phyloP scores from a whole-genome alignment of 345 rosid genomes.

The Noccaea bulbosa region DNA sequence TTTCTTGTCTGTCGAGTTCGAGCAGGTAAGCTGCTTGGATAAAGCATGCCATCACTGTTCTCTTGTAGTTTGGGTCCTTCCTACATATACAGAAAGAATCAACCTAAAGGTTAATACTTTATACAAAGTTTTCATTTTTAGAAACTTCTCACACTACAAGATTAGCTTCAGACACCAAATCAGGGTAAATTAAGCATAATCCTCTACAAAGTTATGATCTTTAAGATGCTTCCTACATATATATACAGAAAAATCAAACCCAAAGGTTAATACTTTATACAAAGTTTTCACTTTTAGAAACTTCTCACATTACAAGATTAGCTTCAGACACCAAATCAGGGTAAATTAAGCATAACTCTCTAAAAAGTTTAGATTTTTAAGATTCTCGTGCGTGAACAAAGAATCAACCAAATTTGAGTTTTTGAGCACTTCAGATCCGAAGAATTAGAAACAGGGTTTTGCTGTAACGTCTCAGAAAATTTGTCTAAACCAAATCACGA shows the following conservation, averaged over 20 bases:
- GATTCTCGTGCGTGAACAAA: background rate
- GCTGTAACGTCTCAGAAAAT: background rate
- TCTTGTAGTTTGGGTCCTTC: conserved; percentile 91
- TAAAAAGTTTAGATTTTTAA: background rate
- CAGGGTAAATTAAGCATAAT: too few species aligned
- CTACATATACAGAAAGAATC: conserved; percentile 45
- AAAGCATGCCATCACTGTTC: conserved; percentile 90
- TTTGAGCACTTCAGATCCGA: conserved; percentile 14
- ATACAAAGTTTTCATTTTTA: background rate
- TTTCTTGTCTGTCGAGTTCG: conserved; percentile 92
- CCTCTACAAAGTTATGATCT: too few species aligned
- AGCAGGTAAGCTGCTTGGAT: conserved; percentile 93
- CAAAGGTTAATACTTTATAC: background rate
- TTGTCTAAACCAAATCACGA: background rate
- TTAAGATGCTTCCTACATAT: conserved; percentile 67
- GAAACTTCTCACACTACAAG: conserved; percentile 13
- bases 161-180: background rate
- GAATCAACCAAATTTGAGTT: background rate
- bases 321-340: background rate
- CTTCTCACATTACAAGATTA: conserved; percentile 9
- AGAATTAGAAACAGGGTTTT: background rate
- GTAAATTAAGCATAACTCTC: background rate
- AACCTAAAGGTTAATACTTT: background rate
- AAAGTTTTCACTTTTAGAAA: background rate
- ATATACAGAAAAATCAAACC: background rate